Evolutionary conservation across 2,329 filamentous ascomycete species (phyloP).

Genomic region (Madurella mycetomatis): DNA sequence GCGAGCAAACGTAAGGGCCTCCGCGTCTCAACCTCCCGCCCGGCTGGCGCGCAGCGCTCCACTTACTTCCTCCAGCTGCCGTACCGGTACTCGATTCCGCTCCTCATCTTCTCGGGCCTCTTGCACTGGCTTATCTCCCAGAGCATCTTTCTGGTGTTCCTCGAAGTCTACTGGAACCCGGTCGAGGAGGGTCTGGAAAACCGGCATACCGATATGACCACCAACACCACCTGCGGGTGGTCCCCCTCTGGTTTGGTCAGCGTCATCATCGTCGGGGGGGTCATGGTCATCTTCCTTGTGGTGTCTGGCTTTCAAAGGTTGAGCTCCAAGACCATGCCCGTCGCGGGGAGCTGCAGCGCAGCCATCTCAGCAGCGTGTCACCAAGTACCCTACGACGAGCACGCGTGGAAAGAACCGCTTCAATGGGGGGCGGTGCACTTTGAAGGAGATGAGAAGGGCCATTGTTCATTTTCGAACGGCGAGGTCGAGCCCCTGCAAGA

Average conservation of each 20-base stretch:
- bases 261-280: background rate
- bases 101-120: conserved; percentile 32
- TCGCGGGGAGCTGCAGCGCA: conserved; percentile 8
- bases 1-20: conserved; percentile 34
- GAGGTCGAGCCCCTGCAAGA: background rate
- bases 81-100: conserved; percentile 39
- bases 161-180: background rate
- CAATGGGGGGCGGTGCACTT: background rate
- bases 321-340: background rate
- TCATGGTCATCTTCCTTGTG: background rate
- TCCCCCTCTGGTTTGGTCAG: background rate
- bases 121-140: conserved; percentile 49
- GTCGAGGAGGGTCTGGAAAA: background rate
- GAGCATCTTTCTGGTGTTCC: conserved; percentile 38
- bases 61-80: conserved; percentile 44
- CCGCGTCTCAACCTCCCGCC: conserved; percentile 36
- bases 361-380: conserved; percentile 4
- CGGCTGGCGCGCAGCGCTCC: conserved; percentile 37
- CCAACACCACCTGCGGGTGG: background rate
- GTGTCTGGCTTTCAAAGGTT: background rate
- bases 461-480: conserved; percentile 3
- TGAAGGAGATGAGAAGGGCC: background rate
- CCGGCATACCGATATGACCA: too few relatives aligned
- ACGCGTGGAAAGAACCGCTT: background rate
- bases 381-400: too few relatives aligned